These are phyloP conservation scores for Panicum miliaceum DNA, from an alignment of 176 grass and related monocot genomes.

Conservation along the genomic window DNA sequence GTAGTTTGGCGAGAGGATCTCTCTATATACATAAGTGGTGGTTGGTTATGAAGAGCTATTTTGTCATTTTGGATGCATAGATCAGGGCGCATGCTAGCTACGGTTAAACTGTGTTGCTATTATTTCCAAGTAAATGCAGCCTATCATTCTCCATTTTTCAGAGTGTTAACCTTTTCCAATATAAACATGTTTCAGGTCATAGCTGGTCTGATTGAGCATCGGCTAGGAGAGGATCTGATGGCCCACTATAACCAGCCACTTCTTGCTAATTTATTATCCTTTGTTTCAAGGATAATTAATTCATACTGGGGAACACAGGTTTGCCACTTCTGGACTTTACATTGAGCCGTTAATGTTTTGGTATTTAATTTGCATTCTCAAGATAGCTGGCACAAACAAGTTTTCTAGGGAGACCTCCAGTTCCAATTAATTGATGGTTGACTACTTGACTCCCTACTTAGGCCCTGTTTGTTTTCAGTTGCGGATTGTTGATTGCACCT, in stretches of 20 bases:
- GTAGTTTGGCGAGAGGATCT: constrained; percentile 42
- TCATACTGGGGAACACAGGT: constrained; percentile 99
- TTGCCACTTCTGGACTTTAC: constrained; percentile 21
- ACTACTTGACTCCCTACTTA: background rate
- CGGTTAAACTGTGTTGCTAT: background rate
- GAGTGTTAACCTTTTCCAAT: constrained; percentile 21
- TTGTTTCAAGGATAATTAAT: constrained; percentile 82
- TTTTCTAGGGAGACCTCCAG: background rate
- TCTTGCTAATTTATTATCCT: constrained; percentile 76
- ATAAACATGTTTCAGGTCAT: constrained; percentile 72
- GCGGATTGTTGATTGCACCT: too few species aligned
- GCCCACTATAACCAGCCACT: constrained; percentile 73
- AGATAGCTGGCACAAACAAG: background rate
- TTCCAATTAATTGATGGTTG: background rate
- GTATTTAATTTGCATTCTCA: constrained; percentile 11
- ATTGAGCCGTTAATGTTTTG: background rate
- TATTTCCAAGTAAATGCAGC: constrained; percentile 12
- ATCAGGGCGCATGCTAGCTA: background rate
- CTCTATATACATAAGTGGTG: background rate
- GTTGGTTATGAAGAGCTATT: constrained; percentile 9
- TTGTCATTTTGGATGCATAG: constrained; percentile 15
- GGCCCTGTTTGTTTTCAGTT: too few species aligned
- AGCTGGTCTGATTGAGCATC: constrained; percentile 92
- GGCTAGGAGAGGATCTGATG: constrained; percentile 78
- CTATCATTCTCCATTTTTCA: background rate